A percentile compares a stretch with the other conserved stretches of the same genome.
Evolutionary conservation across 192 early-diverging fungal genomes (phyloP).

Genomic region (Rhizophlyctis rosea): DNA sequence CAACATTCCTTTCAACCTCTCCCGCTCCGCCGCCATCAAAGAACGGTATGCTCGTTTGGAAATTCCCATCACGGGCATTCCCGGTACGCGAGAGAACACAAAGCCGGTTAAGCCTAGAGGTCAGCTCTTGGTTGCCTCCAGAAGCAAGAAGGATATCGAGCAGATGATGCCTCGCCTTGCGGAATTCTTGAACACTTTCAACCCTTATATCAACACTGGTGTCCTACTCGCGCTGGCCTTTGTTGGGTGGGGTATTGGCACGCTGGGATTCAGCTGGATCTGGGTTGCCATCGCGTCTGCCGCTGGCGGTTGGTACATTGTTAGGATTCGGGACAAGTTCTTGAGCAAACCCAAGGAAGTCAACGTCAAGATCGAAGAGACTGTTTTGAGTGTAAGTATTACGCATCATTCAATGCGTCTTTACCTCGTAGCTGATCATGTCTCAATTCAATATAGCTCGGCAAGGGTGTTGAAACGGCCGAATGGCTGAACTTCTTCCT

Average conservation of each 20-base stretch:
- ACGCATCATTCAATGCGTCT: background rate
- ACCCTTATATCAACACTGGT: constrained; percentile 10
- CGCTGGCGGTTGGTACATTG: background rate
- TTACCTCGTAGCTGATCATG: background rate
- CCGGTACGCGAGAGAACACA: constrained; percentile 23
- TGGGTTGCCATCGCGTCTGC: background rate
- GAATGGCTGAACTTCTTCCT: background rate
- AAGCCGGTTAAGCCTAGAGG: constrained; percentile 11
- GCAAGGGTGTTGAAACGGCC: background rate
- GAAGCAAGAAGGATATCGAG: constrained; percentile 8
- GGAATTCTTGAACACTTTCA: constrained; percentile 21
- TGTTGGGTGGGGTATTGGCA: background rate
- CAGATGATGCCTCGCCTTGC: constrained; percentile 15
- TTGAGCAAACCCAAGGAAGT: background rate
- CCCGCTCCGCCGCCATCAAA: constrained; percentile 21
- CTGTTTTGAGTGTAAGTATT: background rate
- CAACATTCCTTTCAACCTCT: constrained; percentile 9
- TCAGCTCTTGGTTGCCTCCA: constrained; percentile 1
- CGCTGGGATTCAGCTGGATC: background rate
- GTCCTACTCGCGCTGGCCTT: background rate
- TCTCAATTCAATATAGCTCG: background rate
- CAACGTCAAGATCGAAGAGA: background rate
- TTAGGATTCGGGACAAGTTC: background rate
- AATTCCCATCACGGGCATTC: constrained; percentile 22
- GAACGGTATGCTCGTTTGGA: constrained; percentile 19